A percentile compares a stretch with the other conserved stretches of the same genome.
Conservation (phyloP, 208 protist genomes). For the Herpetomonas tarakana region DNA sequence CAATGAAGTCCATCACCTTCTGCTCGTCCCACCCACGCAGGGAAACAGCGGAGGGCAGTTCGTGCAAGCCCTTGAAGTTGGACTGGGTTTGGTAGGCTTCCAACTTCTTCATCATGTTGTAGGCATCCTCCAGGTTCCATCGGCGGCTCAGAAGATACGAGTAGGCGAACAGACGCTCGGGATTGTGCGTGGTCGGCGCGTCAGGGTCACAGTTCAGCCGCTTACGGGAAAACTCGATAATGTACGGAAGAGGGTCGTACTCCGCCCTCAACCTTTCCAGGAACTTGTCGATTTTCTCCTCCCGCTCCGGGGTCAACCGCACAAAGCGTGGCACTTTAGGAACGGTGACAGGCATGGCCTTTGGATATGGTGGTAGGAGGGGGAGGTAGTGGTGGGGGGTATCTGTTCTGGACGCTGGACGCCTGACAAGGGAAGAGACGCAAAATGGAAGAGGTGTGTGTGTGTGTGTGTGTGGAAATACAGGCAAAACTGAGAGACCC, state of each 20-base stretch:
- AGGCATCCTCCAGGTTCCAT: conserved; percentile 60
- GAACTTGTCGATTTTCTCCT: conserved; percentile 52
- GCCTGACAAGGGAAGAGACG: too few species aligned
- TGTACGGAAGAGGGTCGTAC: conserved; percentile 25
- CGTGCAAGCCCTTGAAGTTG: conserved; percentile 22
- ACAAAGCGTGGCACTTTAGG: conserved; percentile 24
- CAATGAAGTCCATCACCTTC: conserved; percentile 12
- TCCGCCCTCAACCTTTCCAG: conserved; percentile 18
- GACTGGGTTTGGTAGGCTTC: conserved; percentile 28
- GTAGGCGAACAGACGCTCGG: conserved; percentile 44
- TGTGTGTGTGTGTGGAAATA: too few species aligned
- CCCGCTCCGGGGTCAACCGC: conserved; percentile 36
- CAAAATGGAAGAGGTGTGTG: too few species aligned
- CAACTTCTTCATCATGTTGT: conserved; percentile 44
- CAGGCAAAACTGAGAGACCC: too few species aligned
- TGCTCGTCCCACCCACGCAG: conserved; percentile 58
- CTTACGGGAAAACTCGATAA: conserved; percentile 14
- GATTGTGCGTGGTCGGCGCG: conserved; percentile 44
- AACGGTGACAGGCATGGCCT: conserved; percentile 8
- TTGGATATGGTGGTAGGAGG: too few species aligned
- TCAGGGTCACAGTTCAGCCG: too few species aligned
- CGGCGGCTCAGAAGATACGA: conserved; percentile 45
- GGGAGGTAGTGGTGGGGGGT: too few species aligned
- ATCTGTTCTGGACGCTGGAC: too few species aligned
- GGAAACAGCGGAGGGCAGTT: conserved; percentile 43